Conservation (phyloP, 1,139 yeast species). For the Taiozyma sp. region DNA sequence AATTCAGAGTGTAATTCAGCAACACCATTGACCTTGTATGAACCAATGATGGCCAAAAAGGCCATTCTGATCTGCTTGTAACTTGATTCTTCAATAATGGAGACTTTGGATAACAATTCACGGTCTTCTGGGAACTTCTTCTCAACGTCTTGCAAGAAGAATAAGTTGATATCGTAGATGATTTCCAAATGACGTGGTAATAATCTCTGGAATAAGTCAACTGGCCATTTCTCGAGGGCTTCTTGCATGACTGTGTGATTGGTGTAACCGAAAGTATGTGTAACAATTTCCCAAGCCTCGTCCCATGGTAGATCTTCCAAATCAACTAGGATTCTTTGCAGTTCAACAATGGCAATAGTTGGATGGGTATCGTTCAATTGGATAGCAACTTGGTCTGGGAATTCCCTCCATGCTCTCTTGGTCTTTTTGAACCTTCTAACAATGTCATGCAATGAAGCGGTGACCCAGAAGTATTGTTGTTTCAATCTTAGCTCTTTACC, state of each 20-base stretch:
- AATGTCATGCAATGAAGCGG: constrained; percentile 89
- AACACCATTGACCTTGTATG: constrained; percentile 93
- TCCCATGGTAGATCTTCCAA: constrained; percentile 79
- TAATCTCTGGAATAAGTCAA: constrained; percentile 68
- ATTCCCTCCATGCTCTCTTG: constrained; percentile 74
- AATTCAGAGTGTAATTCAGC: constrained; percentile 93
- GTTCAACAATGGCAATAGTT: constrained; percentile 84
- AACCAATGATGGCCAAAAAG: constrained; percentile 82
- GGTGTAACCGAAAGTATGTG: constrained; percentile 82
- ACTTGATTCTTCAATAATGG: constrained; percentile 76
- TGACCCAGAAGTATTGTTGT: constrained; percentile 97
- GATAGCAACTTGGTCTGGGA: constrained; percentile 84
- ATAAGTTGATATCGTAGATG: constrained; percentile 80
- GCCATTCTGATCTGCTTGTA: constrained; percentile 93
- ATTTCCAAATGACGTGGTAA: constrained; percentile 92
- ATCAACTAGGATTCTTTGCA: constrained; percentile 83
- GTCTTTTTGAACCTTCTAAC: constrained; percentile 85
- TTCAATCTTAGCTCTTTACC: constrained; percentile 92
- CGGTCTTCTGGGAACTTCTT: constrained; percentile 65
- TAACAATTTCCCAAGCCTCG: constrained; percentile 82
- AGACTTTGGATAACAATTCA: constrained; percentile 62
- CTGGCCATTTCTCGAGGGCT: constrained; percentile 96
- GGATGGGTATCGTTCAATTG: constrained; percentile 97
- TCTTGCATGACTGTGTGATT: constrained; percentile 95
- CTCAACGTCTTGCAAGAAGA: constrained; percentile 74